Percentiles rank a stretch among this genome's conserved stretches.
Evolutionary conservation across 163 green algal genomes (phyloP).

Genomic region (Botryococcus braunii): DNA sequence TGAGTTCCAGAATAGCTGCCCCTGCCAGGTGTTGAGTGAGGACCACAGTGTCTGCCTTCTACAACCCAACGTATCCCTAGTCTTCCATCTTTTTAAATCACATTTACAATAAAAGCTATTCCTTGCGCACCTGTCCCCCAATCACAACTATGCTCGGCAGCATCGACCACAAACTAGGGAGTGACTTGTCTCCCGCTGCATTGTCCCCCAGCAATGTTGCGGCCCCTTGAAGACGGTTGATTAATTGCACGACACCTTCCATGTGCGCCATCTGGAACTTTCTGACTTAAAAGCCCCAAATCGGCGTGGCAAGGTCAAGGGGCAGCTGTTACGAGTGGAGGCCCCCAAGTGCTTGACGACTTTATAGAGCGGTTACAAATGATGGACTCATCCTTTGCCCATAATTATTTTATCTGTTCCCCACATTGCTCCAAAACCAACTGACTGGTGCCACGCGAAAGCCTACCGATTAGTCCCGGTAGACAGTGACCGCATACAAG

Average conservation of each 20-base stretch:
- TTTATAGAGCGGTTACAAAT: too few relatives aligned
- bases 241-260: constrained; percentile 51
- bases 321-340: too few relatives aligned
- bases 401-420: too few relatives aligned
- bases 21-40: background rate
- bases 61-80: background rate
- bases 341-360: too few relatives aligned
- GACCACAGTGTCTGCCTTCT: background rate
- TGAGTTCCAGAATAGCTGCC: background rate
- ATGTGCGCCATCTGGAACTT: too few relatives aligned
- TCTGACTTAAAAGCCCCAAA: too few relatives aligned
- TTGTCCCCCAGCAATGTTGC: constrained; percentile 68
- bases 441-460: too few relatives aligned
- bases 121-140: constrained; percentile 61
- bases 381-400: too few relatives aligned
- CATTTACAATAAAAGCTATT: background rate
- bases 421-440: too few relatives aligned
- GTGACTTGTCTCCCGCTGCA: constrained; percentile 35
- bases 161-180: constrained; percentile 72
- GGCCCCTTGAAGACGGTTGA: constrained; percentile 71
- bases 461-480: too few relatives aligned
- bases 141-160: constrained; percentile 90
- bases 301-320: too few relatives aligned
- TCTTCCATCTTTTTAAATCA: background rate
- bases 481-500: too few relatives aligned